Percentiles rank a stretch among this genome's conserved stretches.
Conservation (phyloP, 2,329 filamentous ascomycete species). For the Coniella vitis region DNA sequence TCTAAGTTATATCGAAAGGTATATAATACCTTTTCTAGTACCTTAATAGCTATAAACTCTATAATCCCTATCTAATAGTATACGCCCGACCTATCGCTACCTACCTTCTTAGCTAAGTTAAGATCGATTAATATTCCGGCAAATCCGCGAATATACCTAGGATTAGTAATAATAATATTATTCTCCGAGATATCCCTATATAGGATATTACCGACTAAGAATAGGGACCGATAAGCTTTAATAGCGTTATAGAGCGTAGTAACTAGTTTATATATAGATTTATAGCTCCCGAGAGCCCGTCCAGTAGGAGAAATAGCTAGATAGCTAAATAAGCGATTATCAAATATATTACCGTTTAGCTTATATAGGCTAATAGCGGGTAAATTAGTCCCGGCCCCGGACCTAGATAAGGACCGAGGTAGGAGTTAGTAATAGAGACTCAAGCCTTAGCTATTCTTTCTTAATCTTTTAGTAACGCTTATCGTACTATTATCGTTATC, state of each 20-base stretch:
- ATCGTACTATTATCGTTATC: too few species aligned
- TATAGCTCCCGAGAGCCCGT: constrained; percentile 23
- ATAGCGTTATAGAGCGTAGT: constrained; percentile 28
- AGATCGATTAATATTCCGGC: constrained; percentile 30
- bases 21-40: constrained; percentile 24
- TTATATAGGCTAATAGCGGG: background rate
- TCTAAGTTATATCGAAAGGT: constrained; percentile 23
- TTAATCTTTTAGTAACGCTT: too few species aligned
- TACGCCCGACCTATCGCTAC: constrained; percentile 19
- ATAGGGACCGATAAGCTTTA: constrained; percentile 30
- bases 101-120: constrained; percentile 25
- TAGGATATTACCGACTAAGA: constrained; percentile 26
- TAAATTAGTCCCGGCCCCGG: too few species aligned
- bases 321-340: constrained; percentile 25
- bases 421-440: too few species aligned
- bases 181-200: constrained; percentile 30
- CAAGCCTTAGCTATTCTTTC: too few species aligned
- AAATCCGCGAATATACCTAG: constrained; percentile 14
- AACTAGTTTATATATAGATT: constrained; percentile 26
- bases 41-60: constrained; percentile 29
- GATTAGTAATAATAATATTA: constrained; percentile 31
- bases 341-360: constrained; percentile 11
- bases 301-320: constrained; percentile 26
- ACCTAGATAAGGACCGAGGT: too few species aligned
- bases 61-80: constrained; percentile 24